These are phyloP conservation scores for Fusarium metavorans DNA, from an alignment of 2,329 filamentous ascomycete species.

Conservation along the genomic window DNA sequence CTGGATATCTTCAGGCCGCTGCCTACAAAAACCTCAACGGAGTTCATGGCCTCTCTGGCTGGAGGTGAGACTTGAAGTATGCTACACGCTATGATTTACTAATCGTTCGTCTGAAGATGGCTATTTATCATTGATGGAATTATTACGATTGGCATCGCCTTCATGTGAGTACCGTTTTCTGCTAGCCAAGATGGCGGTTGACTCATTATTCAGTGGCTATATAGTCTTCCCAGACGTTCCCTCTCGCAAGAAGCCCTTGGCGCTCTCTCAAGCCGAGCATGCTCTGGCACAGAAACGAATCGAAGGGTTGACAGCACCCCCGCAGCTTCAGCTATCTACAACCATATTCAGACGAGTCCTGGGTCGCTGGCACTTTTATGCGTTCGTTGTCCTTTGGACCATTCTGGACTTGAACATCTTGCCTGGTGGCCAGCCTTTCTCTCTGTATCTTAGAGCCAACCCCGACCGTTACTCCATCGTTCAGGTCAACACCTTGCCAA, in stretches of 20 bases:
- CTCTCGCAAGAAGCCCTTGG: conserved; percentile 47
- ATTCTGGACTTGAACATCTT: conserved; percentile 54
- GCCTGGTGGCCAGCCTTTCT: conserved; percentile 51
- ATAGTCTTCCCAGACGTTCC: conserved; percentile 49
- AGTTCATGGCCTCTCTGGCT: conserved; percentile 54
- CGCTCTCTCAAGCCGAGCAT: conserved; percentile 46
- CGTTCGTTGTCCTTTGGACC: conserved; percentile 53
- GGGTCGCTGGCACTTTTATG: conserved; percentile 54
- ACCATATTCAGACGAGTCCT: conserved; percentile 53
- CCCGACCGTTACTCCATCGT: conserved; percentile 53
- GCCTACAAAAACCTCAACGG: conserved; percentile 66
- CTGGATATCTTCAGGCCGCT: conserved; percentile 62
- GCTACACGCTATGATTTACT: not conserved
- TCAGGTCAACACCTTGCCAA: conserved; percentile 56
- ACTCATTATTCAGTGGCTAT: conserved; percentile 45
- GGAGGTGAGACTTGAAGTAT: conserved; percentile 57
- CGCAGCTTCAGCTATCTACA: conserved; percentile 47
- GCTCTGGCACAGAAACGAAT: conserved; percentile 48
- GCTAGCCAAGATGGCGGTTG: accelerated
- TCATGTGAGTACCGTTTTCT: conserved; percentile 45
- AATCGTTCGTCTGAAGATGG: conserved; percentile 47
- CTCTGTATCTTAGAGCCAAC: conserved; percentile 55
- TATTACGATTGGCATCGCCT: conserved; percentile 66
- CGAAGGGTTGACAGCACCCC: conserved; percentile 44
- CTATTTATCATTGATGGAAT: conserved; percentile 71